Evolutionary conservation across 2,329 filamentous ascomycete genomes (phyloP).

Genomic region (Cladosporium velox): DNA sequence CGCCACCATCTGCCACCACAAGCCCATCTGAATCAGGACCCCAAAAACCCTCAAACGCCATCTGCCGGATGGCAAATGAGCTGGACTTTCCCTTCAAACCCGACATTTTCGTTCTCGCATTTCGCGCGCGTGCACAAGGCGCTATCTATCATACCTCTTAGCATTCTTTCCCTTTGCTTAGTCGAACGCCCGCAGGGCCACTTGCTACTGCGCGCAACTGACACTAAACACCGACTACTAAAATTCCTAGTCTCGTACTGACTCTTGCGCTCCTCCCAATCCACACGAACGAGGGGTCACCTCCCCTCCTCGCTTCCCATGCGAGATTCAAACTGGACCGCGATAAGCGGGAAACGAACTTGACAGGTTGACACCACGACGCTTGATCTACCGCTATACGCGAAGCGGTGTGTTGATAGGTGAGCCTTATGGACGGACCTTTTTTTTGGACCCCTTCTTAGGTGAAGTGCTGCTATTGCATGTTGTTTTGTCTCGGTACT

Average conservation of each 20-base stretch:
- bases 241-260: not conserved
- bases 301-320: not conserved
- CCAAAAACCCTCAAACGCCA: not conserved
- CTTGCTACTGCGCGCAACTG: not conserved
- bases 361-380: not conserved
- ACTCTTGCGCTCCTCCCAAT: not conserved
- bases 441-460: not conserved
- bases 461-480: not conserved
- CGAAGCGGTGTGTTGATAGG: slow-evolving; percentile 3
- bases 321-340: not conserved
- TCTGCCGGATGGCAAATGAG: not conserved
- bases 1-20: not conserved
- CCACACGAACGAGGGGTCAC: not conserved
- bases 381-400: not conserved
- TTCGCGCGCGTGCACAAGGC: not conserved
- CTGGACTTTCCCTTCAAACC: not conserved
- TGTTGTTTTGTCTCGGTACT: not conserved
- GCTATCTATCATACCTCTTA: not conserved
- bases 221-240: not conserved
- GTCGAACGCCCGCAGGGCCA: slow-evolving; percentile 2
- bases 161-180: not conserved
- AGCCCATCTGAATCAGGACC: not conserved
- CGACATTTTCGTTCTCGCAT: not conserved
- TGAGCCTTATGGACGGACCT: not conserved
- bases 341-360: not conserved